Evolutionary conservation across 139 green algal genomes (phyloP).

Genomic region (Tetradesmus obliquus): DNA sequence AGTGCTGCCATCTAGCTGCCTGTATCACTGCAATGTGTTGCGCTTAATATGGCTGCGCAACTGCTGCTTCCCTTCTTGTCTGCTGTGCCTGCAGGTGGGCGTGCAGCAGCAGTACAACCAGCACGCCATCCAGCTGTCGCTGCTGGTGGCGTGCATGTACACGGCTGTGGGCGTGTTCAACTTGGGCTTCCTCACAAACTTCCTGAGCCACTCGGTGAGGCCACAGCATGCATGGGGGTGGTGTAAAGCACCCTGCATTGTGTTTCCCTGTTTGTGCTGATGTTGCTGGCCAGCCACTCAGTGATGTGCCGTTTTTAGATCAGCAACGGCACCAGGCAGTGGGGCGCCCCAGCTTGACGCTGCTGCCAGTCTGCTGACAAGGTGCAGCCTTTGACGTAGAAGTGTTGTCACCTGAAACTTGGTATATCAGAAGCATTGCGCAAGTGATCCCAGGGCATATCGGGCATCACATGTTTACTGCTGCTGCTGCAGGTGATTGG

Average conservation of each 20-base stretch:
- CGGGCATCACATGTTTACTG: too few species aligned
- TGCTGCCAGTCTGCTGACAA: too few species aligned
- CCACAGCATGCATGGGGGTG: conserved; percentile 53
- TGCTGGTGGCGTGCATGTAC: conserved; percentile 86
- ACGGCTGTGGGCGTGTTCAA: conserved; percentile 76
- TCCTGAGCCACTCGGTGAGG: conserved; percentile 83
- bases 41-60: background rate
- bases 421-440: too few species aligned
- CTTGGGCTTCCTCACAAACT: conserved; percentile 90
- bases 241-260: too few species aligned
- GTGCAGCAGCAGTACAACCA: conserved; percentile 37
- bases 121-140: conserved; percentile 71
- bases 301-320: too few species aligned
- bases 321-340: too few species aligned
- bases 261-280: too few species aligned
- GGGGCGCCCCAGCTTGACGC: too few species aligned
- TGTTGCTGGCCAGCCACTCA: too few species aligned
- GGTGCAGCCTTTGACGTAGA: too few species aligned
- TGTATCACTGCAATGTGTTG: background rate
- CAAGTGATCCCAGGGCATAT: too few species aligned
- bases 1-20: background rate
- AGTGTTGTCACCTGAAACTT: too few species aligned
- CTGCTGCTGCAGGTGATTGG: conserved; percentile 4
- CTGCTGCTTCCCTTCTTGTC: background rate
- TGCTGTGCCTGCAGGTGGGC: background rate